A percentile compares a stretch with the other conserved stretches of the same genome.
phyloP scores from a whole-genome alignment of 2,329 filamentous ascomycete species.

The Sporothrix globosa region DNA sequence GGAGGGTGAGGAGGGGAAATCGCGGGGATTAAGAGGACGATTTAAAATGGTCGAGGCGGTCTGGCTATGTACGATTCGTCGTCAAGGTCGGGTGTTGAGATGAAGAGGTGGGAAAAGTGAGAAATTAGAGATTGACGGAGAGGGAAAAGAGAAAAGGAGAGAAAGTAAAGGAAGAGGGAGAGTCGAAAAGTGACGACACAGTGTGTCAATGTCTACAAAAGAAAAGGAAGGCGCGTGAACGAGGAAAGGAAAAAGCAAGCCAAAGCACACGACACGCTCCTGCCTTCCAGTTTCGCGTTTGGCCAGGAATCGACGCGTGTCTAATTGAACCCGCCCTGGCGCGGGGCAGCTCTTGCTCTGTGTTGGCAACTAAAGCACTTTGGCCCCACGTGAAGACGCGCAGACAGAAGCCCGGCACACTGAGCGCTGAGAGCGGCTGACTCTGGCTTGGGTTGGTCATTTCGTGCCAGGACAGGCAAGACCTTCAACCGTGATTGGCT shows the following conservation, averaged over 20 bases:
- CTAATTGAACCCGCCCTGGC: constrained; percentile 36
- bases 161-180: constrained; percentile 3
- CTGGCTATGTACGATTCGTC: constrained; percentile 2
- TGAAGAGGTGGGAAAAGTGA: not conserved
- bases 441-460: not conserved
- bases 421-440: constrained; percentile 4
- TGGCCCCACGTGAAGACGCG: constrained; percentile 29
- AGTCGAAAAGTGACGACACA: constrained; percentile 19
- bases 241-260: constrained; percentile 11
- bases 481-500: constrained; percentile 15
- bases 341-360: constrained; percentile 32
- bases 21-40: not conserved
- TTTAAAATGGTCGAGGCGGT: constrained; percentile 13
- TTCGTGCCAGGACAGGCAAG: not conserved
- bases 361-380: not conserved
- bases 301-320: constrained; percentile 35
- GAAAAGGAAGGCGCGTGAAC: not conserved
- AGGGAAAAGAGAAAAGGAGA: not conserved
- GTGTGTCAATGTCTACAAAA: not conserved
- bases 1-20: not conserved
- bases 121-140: not conserved
- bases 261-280: constrained; percentile 25
- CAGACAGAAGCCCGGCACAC: not conserved
- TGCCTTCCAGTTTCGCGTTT: constrained; percentile 34
- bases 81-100: constrained; percentile 10